Conservation (phyloP, 179 eudicot species). For the Beta lomatogona region DNA sequence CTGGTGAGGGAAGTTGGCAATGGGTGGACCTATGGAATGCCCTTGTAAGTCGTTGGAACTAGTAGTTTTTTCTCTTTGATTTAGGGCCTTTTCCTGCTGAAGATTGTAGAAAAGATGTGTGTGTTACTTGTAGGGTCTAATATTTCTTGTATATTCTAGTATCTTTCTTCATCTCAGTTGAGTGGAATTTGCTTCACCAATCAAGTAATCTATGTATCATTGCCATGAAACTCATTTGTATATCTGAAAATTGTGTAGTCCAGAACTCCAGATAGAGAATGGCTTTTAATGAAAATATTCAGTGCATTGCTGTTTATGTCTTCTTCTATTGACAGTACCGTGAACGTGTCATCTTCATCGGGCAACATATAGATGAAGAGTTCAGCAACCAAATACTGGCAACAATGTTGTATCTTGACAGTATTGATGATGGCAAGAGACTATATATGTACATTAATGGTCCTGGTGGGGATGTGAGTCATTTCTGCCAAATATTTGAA, state of each 20-base stretch:
- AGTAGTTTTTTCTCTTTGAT: constrained; percentile 6
- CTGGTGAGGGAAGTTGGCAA: constrained; percentile 67
- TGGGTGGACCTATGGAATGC: constrained; percentile 85
- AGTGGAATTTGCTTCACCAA: neutral
- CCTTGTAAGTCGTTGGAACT: constrained; percentile 58
- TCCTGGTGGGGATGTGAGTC: constrained; percentile 89
- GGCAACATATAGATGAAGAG: constrained; percentile 72
- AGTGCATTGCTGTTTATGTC: neutral
- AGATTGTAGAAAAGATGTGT: neutral
- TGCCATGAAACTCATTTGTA: neutral
- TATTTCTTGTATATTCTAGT: neutral
- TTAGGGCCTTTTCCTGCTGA: neutral
- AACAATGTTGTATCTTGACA: constrained; percentile 81
- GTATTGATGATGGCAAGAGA: constrained; percentile 59
- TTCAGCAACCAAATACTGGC: constrained; percentile 78
- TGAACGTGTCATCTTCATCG: constrained; percentile 74
- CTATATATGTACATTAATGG: constrained; percentile 69
- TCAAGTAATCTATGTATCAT: neutral
- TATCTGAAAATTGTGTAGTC: neutral
- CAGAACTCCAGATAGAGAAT: neutral
- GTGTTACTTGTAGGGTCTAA: neutral
- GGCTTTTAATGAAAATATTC: neutral
- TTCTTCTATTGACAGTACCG: constrained; percentile 56
- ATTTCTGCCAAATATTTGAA: neutral
- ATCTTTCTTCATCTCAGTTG: neutral